Percentiles rank a stretch among this genome's conserved stretches.
These are phyloP conservation scores for Pittosporum tobira DNA, from an alignment of 129 eudicot genomes.

Conservation along the genomic window DNA sequence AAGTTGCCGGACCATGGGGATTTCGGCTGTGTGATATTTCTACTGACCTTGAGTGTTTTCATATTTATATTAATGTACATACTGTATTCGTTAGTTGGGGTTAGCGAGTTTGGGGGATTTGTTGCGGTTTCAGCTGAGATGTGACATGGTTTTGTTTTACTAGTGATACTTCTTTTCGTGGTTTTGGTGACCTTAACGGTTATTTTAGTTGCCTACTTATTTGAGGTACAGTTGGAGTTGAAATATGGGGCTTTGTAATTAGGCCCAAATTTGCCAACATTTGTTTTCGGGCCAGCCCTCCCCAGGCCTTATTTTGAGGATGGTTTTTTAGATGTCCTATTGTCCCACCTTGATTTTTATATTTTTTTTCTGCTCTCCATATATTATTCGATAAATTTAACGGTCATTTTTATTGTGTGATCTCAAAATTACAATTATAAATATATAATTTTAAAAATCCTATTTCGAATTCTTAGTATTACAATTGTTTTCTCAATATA, in stretches of 20 bases:
- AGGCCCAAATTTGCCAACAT: not conserved
- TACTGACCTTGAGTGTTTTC: constrained; percentile 8
- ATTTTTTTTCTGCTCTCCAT: no score
- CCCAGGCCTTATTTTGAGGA: no score
- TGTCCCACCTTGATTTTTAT: no score
- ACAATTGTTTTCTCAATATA: no score
- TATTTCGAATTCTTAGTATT: no score
- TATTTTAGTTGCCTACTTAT: not conserved
- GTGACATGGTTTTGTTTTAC: constrained; percentile 16
- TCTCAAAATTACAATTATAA: no score
- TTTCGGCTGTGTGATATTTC: constrained; percentile 10
- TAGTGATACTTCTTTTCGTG: constrained; percentile 13
- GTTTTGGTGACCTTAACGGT: constrained; percentile 15
- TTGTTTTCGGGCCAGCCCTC: no score
- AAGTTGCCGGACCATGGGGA: constrained; percentile 50
- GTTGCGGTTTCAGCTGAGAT: constrained; percentile 29
- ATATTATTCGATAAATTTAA: no score
- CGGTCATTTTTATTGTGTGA: no score
- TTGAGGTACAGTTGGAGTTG: not conserved
- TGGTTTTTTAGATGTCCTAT: no score
- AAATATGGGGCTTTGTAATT: not conserved
- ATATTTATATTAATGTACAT: constrained; percentile 3
- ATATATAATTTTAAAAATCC: no score
- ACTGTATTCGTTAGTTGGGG: constrained; percentile 18
- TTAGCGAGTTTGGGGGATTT: constrained; percentile 25